Percentiles rank a stretch among this genome's conserved stretches.
These are phyloP conservation scores for Botrytis galanthina DNA, from an alignment of 2,329 filamentous ascomycete genomes.

Conservation along the genomic window DNA sequence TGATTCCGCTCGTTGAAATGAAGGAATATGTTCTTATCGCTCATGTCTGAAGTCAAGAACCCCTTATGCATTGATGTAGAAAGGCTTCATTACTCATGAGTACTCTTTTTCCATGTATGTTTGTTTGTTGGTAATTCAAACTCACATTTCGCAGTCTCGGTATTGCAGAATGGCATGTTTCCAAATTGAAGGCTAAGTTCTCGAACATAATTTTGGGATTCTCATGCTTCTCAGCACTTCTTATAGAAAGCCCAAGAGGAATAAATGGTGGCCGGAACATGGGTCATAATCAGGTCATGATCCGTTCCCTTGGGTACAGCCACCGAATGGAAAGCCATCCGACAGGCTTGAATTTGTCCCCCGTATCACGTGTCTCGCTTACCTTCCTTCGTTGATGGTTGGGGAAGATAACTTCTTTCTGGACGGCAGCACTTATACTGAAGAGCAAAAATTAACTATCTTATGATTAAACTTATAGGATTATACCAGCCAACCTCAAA, in stretches of 20 bases:
- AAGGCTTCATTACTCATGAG: fast-evolving
- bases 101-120: neutral
- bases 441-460: neutral
- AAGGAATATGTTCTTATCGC: neutral
- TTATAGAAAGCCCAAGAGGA: neutral
- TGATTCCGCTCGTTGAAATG: neutral
- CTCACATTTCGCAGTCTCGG: neutral
- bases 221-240: neutral
- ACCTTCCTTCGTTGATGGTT: neutral
- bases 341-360: neutral
- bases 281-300: neutral
- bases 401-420: neutral
- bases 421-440: neutral
- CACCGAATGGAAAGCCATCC: neutral
- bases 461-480: neutral
- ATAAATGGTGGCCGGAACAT: neutral
- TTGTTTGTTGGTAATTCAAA: neutral
- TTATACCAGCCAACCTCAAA: neutral
- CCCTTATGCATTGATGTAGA: neutral
- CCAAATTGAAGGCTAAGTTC: neutral
- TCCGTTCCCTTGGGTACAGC: neutral
- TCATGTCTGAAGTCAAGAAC: neutral
- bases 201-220: neutral
- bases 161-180: neutral
- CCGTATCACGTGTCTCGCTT: constrained; percentile 9